These are phyloP conservation scores for Gossypium thurberi DNA, from an alignment of 345 rosid genomes.

Conservation along the genomic window DNA sequence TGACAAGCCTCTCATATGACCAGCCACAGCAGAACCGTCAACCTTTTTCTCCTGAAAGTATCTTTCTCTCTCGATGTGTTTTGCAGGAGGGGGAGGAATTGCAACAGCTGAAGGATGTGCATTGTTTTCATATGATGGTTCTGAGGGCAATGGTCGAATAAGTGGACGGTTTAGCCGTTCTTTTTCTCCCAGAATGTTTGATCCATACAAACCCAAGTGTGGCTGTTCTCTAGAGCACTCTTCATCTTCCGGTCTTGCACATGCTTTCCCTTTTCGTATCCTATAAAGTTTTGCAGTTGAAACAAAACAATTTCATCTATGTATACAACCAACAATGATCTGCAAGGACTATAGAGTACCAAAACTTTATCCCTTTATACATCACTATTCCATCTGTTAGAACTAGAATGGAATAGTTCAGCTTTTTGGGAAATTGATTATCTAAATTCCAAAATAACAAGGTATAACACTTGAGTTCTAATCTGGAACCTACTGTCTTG, in stretches of 20 bases:
- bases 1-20: slow-evolving; percentile 70
- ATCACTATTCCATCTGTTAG: background rate
- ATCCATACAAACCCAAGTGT: slow-evolving; percentile 42
- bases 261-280: slow-evolving; percentile 80
- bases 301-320: slow-evolving; percentile 5
- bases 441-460: background rate
- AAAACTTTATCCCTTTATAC: background rate
- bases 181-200: slow-evolving; percentile 40
- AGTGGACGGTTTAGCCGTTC: slow-evolving; percentile 74
- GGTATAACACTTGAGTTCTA: background rate
- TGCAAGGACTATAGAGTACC: background rate
- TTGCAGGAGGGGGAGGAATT: slow-evolving; percentile 96
- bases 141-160: slow-evolving; percentile 55
- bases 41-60: slow-evolving; percentile 81
- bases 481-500: background rate
- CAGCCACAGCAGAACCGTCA: slow-evolving; percentile 49
- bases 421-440: background rate
- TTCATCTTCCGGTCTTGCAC: slow-evolving; percentile 80
- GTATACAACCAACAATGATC: background rate
- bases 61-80: slow-evolving; percentile 79
- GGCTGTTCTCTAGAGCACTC: slow-evolving; percentile 30
- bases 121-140: slow-evolving; percentile 28
- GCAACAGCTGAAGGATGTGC: slow-evolving; percentile 40
- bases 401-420: background rate
- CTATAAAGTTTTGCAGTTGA: slow-evolving; percentile 33